Evolutionary conservation across 441 rosid species (phyloP).

Genomic region (Capsella rubella): DNA sequence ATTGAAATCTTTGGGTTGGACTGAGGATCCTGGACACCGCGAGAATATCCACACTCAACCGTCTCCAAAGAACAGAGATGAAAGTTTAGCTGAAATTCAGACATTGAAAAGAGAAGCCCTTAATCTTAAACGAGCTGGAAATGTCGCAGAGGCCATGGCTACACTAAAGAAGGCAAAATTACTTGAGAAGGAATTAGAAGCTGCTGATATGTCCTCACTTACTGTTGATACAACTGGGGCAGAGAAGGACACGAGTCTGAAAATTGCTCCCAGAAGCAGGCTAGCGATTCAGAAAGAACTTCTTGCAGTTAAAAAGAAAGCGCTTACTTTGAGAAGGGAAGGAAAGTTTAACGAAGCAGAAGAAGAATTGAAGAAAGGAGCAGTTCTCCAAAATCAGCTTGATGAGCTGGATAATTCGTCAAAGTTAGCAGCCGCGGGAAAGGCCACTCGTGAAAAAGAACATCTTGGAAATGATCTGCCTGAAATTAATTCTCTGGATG

Average conservation of each 20-base stretch:
- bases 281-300: conserved; percentile 77
- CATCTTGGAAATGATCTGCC: conserved; percentile 42
- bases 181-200: conserved; percentile 69
- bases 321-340: conserved; percentile 80
- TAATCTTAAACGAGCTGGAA: conserved; percentile 64
- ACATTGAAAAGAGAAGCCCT: conserved; percentile 76
- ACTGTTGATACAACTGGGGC: conserved; percentile 31
- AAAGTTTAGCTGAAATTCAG: conserved; percentile 57
- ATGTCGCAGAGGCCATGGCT: conserved; percentile 73
- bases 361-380: conserved; percentile 74
- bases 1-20: conserved; percentile 81
- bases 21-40: conserved; percentile 54
- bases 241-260: conserved; percentile 43
- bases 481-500: conserved; percentile 42
- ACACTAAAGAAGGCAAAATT: conserved; percentile 76
- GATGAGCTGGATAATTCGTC: conserved; percentile 66
- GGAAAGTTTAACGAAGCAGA: conserved; percentile 77
- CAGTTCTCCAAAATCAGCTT: conserved; percentile 72
- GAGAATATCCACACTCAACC: conserved; percentile 41
- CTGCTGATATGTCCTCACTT: conserved; percentile 42
- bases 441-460: conserved; percentile 32
- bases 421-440: conserved; percentile 46
- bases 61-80: conserved; percentile 51
- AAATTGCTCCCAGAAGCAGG: conserved; percentile 57
- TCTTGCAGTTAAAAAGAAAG: conserved; percentile 77